Evolutionary conservation across 2,329 filamentous ascomycete species (phyloP).

Genomic region (Exophiala spinifera): DNA sequence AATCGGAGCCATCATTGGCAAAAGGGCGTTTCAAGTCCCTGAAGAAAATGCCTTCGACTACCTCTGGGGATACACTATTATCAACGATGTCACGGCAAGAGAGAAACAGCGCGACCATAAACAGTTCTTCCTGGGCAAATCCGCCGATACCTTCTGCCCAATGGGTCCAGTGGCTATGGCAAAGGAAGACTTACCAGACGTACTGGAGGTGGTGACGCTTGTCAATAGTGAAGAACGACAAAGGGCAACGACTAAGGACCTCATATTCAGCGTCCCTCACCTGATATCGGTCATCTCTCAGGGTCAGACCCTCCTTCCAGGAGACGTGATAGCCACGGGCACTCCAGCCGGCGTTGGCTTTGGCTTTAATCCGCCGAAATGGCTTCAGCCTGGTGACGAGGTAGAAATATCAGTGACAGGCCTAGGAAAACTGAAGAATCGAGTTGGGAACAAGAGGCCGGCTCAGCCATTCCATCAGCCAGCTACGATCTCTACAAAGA

Average conservation of each 20-base stretch:
- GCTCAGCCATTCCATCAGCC: too few species aligned
- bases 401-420: constrained; percentile 40
- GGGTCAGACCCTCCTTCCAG: constrained; percentile 49
- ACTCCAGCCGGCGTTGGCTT: constrained; percentile 43
- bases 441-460: too few species aligned
- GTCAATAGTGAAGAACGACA: constrained; percentile 55
- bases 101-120: constrained; percentile 57
- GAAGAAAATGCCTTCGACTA: constrained; percentile 48
- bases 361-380: constrained; percentile 42
- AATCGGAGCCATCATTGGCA: constrained; percentile 56
- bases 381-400: constrained; percentile 38
- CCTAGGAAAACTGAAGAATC: too few species aligned
- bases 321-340: constrained; percentile 52
- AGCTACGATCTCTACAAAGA: constrained; percentile 38
- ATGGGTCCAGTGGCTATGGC: constrained; percentile 56
- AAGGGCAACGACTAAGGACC: constrained; percentile 45
- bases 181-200: constrained; percentile 41
- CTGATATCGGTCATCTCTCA: constrained; percentile 50
- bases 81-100: constrained; percentile 56
- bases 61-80: constrained; percentile 57
- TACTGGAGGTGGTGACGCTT: constrained; percentile 42
- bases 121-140: constrained; percentile 65
- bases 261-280: constrained; percentile 51
- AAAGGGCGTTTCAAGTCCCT: constrained; percentile 43
- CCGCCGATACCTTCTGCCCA: constrained; percentile 70